Evolutionary conservation across 2,329 filamentous ascomycete genomes (phyloP).

Genomic region (Colletotrichum tropicicola): DNA sequence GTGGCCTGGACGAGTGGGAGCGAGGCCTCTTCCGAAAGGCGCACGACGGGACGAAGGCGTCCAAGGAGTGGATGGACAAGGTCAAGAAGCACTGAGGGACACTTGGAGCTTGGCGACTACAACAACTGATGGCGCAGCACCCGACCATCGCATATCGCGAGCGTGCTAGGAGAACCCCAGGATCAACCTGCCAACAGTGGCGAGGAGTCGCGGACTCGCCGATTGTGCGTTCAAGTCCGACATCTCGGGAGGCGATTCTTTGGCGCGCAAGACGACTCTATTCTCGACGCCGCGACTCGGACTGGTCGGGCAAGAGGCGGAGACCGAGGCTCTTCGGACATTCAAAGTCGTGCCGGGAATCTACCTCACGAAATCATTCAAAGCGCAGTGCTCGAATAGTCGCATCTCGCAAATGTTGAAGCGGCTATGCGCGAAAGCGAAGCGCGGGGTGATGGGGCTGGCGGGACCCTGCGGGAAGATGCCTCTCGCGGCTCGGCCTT

Average conservation of each 20-base stretch:
- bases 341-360: too few relatives aligned
- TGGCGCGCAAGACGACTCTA: background rate
- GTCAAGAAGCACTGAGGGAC: constrained; percentile 46
- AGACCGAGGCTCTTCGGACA: constrained; percentile 1
- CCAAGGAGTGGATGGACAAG: constrained; percentile 76
- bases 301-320: background rate
- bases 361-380: too few relatives aligned
- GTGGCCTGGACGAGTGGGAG: constrained; percentile 91
- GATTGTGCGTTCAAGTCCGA: background rate
- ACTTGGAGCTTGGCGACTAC: too few relatives aligned
- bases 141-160: too few relatives aligned
- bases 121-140: too few relatives aligned
- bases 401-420: too few relatives aligned
- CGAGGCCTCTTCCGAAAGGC: constrained; percentile 77
- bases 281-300: background rate
- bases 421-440: background rate
- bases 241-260: background rate
- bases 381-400: too few relatives aligned
- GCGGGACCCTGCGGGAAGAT: background rate
- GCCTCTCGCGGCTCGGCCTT: constrained; percentile 17
- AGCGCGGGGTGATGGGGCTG: background rate
- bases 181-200: background rate
- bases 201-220: background rate
- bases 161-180: too few relatives aligned
- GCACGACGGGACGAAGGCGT: constrained; percentile 77